phyloP scores from a whole-genome alignment of 2,329 filamentous ascomycete species.

The Exophiala dermatitidis region DNA sequence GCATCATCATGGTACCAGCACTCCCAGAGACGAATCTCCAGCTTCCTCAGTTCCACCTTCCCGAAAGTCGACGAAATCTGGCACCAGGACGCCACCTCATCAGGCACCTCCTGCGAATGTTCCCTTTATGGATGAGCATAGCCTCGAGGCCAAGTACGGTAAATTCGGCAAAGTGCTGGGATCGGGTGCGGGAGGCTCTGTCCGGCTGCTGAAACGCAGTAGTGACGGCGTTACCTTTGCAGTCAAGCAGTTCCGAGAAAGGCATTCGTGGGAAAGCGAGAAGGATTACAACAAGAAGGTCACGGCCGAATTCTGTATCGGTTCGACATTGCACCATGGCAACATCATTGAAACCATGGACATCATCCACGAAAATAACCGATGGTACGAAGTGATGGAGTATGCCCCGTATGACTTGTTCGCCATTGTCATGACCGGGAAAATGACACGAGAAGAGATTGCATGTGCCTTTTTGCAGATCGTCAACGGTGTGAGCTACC shows the following conservation, averaged over 20 bases:
- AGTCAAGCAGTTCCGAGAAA: constrained; percentile 90
- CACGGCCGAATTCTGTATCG: constrained; percentile 96
- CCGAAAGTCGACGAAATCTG: constrained; percentile 48
- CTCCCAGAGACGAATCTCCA: constrained; percentile 48
- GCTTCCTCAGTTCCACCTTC: constrained; percentile 45
- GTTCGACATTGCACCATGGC: constrained; percentile 90
- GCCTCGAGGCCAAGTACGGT: constrained; percentile 82
- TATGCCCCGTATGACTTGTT: constrained; percentile 95
- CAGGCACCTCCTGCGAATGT: constrained; percentile 50
- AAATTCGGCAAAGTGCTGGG: constrained; percentile 92
- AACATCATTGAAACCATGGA: constrained; percentile 98
- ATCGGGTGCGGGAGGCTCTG: constrained; percentile 88
- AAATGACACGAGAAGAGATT: constrained; percentile 87
- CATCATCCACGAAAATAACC: constrained; percentile 86
- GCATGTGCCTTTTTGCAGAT: constrained; percentile 91
- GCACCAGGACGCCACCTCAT: constrained; percentile 46
- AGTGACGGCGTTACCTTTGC: constrained; percentile 92
- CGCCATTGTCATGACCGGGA: constrained; percentile 97
- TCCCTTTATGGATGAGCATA: constrained; percentile 91
- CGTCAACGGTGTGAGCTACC: constrained; percentile 83
- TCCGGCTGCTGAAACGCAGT: constrained; percentile 85
- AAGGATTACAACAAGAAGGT: constrained; percentile 97
- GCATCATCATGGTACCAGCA: constrained; percentile 28
- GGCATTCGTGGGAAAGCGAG: constrained; percentile 87
- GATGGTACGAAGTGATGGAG: constrained; percentile 99